Base-by-base conservation (phyloP, 1,284 basidiomycete species). In the Leccinum insolens region DNA sequence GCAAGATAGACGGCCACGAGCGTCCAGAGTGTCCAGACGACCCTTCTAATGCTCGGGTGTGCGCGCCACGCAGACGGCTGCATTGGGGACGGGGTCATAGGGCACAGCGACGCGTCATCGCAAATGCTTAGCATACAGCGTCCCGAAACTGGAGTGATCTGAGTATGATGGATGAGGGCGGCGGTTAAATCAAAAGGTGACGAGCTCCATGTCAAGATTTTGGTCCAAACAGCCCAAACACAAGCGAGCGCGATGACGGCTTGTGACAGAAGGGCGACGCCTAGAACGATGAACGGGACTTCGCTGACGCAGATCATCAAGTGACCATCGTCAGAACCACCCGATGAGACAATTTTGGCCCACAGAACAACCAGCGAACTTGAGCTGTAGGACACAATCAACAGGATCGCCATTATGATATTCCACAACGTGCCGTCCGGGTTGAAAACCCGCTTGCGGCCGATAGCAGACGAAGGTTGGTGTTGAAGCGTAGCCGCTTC, bases 271-370 rank as follows among this genome's bases (percentile, higher is more conserved):
- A 77, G 66, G 12, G 65, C 3, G 34, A 73, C 61, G 1, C 78
- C 77, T 31, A 79, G 34, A 9, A 77, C 71, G n/a, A 79, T 63
- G 31, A 79, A 68, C 4, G 78, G 78, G n/a, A 76, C 67, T 20
- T 74, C 69, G 25, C 68, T 71, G 25, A 77, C 62, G 25, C 72
- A 77, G 57, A 78, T 62, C 63, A 14, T 20, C 17, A 61, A n/a
- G 68, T 5, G 9, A 34, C 34, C 34, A 34, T 63, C 28, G 2
- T 44, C 1, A 20, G 74, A 67, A 1, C 66, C 70, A 17, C 65
- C 74, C 15, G 74, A 75, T 2, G 71, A 67, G 2, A 25, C 57
- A 66, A 75, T 31, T 34, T 34, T 34, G 34, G 34, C 34, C 34
- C 34, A 59, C 68, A 59, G 28, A 76, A 68, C 37, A n/a, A 72